Percentiles rank a stretch among this genome's conserved stretches.
These are phyloP conservation scores for Ogataea naganishii DNA, from an alignment of 805 yeast species.

Conservation along the genomic window DNA sequence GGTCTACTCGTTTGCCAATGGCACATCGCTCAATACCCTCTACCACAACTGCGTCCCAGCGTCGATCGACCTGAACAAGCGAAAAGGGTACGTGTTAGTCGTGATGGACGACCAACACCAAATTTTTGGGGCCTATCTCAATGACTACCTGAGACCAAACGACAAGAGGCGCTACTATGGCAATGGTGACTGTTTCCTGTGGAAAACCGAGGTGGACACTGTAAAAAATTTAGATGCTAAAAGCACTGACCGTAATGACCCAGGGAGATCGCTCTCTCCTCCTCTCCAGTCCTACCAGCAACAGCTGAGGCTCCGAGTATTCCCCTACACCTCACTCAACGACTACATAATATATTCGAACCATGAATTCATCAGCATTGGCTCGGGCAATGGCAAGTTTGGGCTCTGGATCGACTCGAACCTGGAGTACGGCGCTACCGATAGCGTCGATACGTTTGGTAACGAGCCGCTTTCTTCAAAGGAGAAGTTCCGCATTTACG, in stretches of 20 bases:
- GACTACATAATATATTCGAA: constrained; percentile 82
- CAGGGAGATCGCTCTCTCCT: too few species aligned
- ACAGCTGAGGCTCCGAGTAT: constrained; percentile 60
- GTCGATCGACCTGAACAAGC: constrained; percentile 22
- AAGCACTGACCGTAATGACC: constrained; percentile 2
- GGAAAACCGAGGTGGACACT: constrained; percentile 56
- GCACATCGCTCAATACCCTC: constrained; percentile 75
- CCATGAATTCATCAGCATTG: constrained; percentile 68
- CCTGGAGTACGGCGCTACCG: constrained; percentile 68
- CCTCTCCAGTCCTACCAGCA: too few species aligned
- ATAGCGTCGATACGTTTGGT: constrained; percentile 77
- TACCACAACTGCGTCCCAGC: constrained; percentile 48
- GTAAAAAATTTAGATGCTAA: constrained; percentile 18
- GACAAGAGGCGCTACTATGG: constrained; percentile 77
- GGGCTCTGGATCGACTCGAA: constrained; percentile 84
- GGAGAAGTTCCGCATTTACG: constrained; percentile 64
- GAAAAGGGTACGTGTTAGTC: constrained; percentile 64
- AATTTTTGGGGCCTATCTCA: constrained; percentile 71
- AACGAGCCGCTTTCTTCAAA: constrained; percentile 61
- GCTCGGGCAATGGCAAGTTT: constrained; percentile 89
- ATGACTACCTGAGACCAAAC: constrained; percentile 63
- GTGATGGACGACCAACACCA: constrained; percentile 57
- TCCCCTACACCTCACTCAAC: constrained; percentile 80
- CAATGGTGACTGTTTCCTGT: constrained; percentile 90
- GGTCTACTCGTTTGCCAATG: constrained; percentile 81